phyloP scores from a whole-genome alignment of 768 basidiomycete species.

The Tricholomella constricta region DNA sequence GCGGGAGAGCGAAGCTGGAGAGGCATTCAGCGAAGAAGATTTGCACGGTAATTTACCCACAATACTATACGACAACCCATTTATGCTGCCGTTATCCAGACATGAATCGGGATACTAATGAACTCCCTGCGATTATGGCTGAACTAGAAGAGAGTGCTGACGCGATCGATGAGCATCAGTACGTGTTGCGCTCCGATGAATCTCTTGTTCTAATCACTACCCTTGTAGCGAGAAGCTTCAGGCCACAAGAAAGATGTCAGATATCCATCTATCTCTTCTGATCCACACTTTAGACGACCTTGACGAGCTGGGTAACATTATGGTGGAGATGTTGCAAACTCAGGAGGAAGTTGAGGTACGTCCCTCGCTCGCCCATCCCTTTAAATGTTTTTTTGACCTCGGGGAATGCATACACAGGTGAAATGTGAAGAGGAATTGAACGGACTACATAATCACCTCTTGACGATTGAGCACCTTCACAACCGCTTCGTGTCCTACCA shows the following conservation, averaged over 20 bases:
- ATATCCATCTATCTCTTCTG: conserved; percentile 53
- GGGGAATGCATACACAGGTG: conserved; percentile 31
- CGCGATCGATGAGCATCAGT: conserved; percentile 62
- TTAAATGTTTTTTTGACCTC: neutral
- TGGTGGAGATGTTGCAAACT: conserved; percentile 72
- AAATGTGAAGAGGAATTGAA: conserved; percentile 56
- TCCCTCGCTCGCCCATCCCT: neutral
- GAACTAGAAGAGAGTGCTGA: conserved; percentile 65
- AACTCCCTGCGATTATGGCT: conserved; percentile 70
- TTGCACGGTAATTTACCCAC: conserved; percentile 50
- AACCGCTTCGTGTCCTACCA: conserved; percentile 70
- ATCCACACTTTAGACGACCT: conserved; percentile 58
- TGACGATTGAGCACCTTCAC: conserved; percentile 64
- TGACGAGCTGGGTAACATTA: conserved; percentile 78
- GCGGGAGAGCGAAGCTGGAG: conserved; percentile 69
- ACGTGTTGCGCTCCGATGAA: conserved; percentile 23
- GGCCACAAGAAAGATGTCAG: conserved; percentile 41
- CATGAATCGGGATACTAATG: conserved; percentile 81
- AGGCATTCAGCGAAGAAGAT: conserved; percentile 67
- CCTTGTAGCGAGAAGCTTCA: conserved; percentile 52
- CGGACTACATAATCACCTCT: conserved; percentile 60
- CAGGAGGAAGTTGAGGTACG: conserved; percentile 71
- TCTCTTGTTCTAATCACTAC: neutral
- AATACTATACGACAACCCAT: neutral
- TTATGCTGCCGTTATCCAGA: conserved; percentile 39